These are phyloP conservation scores for Aspergillus uvarum DNA, from an alignment of 2,329 filamentous ascomycete species.

Conservation along the genomic window DNA sequence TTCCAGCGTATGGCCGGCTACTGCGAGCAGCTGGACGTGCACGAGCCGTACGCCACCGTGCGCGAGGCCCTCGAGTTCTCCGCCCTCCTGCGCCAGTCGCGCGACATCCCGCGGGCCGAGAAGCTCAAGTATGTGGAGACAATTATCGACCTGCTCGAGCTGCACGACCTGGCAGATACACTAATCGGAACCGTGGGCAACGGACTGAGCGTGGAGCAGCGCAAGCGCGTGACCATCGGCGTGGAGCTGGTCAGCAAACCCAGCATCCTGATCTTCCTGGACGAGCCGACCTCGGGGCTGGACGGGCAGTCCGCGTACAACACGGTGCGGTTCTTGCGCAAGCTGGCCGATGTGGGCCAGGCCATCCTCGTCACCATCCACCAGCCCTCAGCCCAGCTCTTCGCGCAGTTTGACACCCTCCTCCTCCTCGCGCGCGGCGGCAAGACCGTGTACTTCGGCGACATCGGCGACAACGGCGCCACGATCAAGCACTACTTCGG, in stretches of 20 bases:
- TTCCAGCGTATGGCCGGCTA: slow-evolving; percentile 67
- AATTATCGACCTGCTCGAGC: slow-evolving; percentile 61
- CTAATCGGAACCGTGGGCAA: slow-evolving; percentile 47
- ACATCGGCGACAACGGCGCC: slow-evolving; percentile 61
- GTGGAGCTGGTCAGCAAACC: slow-evolving; percentile 69
- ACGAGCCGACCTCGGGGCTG: slow-evolving; percentile 67
- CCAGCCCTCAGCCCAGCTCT: slow-evolving; percentile 63
- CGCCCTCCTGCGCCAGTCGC: slow-evolving; percentile 60
- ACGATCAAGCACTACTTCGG: slow-evolving; percentile 65
- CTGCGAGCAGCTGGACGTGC: slow-evolving; percentile 66
- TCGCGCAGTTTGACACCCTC: slow-evolving; percentile 68
- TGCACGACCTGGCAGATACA: slow-evolving; percentile 62
- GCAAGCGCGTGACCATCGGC: slow-evolving; percentile 67
- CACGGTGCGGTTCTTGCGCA: slow-evolving; percentile 64
- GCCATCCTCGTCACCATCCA: slow-evolving; percentile 70
- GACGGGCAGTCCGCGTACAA: slow-evolving; percentile 65
- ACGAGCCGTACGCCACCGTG: slow-evolving; percentile 63
- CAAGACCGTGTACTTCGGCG: slow-evolving; percentile 67
- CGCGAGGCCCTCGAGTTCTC: slow-evolving; percentile 66
- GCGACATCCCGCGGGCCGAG: slow-evolving; percentile 51
- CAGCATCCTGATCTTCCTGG: slow-evolving; percentile 64
- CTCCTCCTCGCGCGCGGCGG: slow-evolving; percentile 63
- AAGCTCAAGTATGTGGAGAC: slow-evolving; percentile 64
- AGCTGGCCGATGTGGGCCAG: slow-evolving; percentile 61
- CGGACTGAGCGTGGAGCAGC: slow-evolving; percentile 60